These are phyloP conservation scores for Plasmodium billcollinsi DNA, from an alignment of 169 alveolate species.

Conservation along the genomic window DNA sequence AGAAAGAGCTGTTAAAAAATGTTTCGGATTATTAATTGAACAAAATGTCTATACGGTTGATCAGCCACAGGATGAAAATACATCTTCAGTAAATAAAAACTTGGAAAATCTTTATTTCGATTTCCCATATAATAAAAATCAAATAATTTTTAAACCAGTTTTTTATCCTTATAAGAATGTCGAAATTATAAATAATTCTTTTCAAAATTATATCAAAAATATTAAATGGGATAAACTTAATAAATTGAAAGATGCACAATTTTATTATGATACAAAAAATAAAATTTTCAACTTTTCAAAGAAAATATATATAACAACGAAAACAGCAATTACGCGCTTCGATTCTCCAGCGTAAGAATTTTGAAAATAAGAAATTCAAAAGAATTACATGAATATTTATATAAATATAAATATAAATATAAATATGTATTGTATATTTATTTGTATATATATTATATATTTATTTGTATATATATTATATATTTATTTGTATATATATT, in stretches of 20 bases:
- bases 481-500: not conserved
- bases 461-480: not conserved
- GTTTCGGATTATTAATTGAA: conserved; percentile 73
- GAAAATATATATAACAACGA: conserved; percentile 65
- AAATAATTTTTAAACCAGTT: conserved; percentile 65
- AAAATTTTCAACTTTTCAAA: conserved; percentile 55
- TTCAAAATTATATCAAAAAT: conserved; percentile 32
- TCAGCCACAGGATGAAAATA: conserved; percentile 56
- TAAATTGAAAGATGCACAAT: conserved; percentile 44
- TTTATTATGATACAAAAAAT: conserved; percentile 57
- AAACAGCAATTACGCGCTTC: conserved; percentile 62
- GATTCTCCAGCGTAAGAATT: conserved; percentile 70
- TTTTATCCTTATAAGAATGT: conserved; percentile 62
- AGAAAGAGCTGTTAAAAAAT: conserved; percentile 78
- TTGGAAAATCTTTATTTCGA: conserved; percentile 76
- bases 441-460: not conserved
- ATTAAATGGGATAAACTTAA: conserved; percentile 56
- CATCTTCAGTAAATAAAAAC: conserved; percentile 56
- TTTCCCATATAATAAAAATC: conserved; percentile 51
- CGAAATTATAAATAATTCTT: conserved; percentile 38
- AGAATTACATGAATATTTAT: no score
- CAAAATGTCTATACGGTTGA: conserved; percentile 54
- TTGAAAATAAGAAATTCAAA: no score
- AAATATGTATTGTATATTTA: not conserved
- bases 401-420: not conserved